Base-by-base conservation (phyloP, 352 stramenopile genomes). In the Globisporangium lucens region DNA sequence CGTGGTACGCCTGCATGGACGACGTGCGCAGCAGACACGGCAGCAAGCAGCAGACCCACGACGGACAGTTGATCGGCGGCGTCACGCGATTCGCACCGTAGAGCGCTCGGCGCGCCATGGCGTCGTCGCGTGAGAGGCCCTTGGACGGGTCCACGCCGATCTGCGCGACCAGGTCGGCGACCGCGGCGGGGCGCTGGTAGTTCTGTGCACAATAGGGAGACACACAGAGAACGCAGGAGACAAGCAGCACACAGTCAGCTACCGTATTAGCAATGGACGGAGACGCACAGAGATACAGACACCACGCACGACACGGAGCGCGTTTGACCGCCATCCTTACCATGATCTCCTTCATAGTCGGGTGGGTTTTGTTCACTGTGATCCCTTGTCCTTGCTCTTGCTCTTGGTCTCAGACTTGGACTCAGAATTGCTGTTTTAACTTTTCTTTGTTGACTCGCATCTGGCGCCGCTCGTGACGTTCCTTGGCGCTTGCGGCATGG, bases 21-120 rank as follows among this genome's bases (percentile, higher is more conserved):
- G 85, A 70, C 22, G 94, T 92, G 58, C 90, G 87, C 66, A 97
- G 86, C 38, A 99, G 91, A 76, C 94, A 98, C 8, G 96, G 94
- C 58, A 99, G 74, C 61, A 99, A 65, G 66, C 90, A 97, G 71
- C 96, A 99, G 20, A 98, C 72, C 94, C 93, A 98, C 46, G 91
- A 93, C 6, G 96, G 96, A 67, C 94, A 98, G 69, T 98, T 88
- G 3, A 98, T 82, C 1, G 96, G 96, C 41, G 92, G 90, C 51
- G 84, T 87, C 62, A 98, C 86, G 49, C 86, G 79, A 74, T 99
- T 99, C 43, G 93, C 77, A 33, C 90, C 92, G 74, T 91, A 88
- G 24, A 91, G 65, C 20, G 72, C 55, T 29, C 83, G 82, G 2
- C 87, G 79, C 51, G 79, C 76, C 75, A 93, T 90, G 47, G 85